These are phyloP conservation scores for Cucumis cinereus DNA, from an alignment of 306 rosid genomes.

Conservation along the genomic window DNA sequence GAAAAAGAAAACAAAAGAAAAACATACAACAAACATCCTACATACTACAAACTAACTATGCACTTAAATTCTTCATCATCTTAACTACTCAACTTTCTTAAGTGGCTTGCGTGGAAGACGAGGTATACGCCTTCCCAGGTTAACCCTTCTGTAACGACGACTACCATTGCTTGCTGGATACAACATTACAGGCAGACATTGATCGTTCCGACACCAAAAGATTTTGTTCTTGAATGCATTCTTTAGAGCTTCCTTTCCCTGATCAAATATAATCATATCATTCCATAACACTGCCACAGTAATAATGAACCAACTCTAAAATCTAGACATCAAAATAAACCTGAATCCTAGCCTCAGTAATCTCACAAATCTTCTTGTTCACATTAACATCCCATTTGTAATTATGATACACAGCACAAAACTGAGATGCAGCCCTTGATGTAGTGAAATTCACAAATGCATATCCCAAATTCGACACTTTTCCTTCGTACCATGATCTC, in stretches of 20 bases:
- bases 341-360: constrained; percentile 33
- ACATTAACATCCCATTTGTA: constrained; percentile 16
- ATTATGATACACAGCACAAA: constrained; percentile 14
- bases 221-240: constrained; percentile 18
- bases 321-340: constrained; percentile 6
- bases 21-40: neutral
- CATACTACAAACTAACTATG: neutral
- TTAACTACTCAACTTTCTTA: neutral
- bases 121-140: constrained; percentile 11
- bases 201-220: constrained; percentile 26
- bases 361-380: constrained; percentile 32
- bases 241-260: constrained; percentile 28
- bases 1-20: neutral
- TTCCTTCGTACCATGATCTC: constrained; percentile 13
- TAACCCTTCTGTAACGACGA: neutral
- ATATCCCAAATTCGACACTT: constrained; percentile 38
- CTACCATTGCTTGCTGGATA: constrained; percentile 30
- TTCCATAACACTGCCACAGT: too few species aligned
- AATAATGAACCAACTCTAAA: too few species aligned
- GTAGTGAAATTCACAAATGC: constrained; percentile 52
- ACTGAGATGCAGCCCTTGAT: constrained; percentile 22
- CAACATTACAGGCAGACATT: constrained; percentile 24
- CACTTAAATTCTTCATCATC: neutral
- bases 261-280: neutral
- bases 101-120: constrained; percentile 6